Conservation (phyloP, 78 protist genomes). For the Polysphondylium violaceum region DNA sequence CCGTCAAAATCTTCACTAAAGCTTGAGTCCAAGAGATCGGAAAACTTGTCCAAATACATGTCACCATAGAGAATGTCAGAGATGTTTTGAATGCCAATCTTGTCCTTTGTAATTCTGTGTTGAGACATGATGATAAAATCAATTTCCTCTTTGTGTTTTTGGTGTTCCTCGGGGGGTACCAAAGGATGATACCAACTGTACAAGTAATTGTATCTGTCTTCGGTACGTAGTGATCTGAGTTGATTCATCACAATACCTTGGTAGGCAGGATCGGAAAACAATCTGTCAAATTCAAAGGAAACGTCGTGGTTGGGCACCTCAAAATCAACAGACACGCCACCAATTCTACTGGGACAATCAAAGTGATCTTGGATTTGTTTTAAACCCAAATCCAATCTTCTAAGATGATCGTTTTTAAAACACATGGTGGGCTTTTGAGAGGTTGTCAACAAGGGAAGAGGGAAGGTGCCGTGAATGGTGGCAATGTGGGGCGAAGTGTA, state of each 20-base stretch:
- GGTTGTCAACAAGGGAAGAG: not conserved
- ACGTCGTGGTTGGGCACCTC: constrained; percentile 44
- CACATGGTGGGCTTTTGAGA: not conserved
- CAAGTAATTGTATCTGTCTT: constrained; percentile 16
- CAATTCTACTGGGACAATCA: constrained; percentile 30
- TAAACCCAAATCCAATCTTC: constrained; percentile 28
- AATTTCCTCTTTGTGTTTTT: constrained; percentile 63
- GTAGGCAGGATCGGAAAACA: not conserved
- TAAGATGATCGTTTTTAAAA: constrained; percentile 9
- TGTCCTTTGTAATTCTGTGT: constrained; percentile 49
- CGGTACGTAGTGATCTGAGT: not conserved
- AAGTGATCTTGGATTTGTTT: constrained; percentile 19
- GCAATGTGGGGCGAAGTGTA: not conserved
- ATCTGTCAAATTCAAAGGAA: not conserved
- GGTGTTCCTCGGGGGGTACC: constrained; percentile 36
- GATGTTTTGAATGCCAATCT: constrained; percentile 20
- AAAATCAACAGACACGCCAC: constrained; percentile 37
- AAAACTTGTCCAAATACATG: constrained; percentile 67
- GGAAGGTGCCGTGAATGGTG: not conserved
- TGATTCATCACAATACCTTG: not conserved
- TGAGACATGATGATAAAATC: constrained; percentile 60
- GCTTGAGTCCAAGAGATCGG: constrained; percentile 40
- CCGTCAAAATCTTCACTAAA: constrained; percentile 63
- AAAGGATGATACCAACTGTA: constrained; percentile 52
- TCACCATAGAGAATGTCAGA: constrained; percentile 65